Conservation (phyloP, 164 flowering plant genomes). For the Santalum album region DNA sequence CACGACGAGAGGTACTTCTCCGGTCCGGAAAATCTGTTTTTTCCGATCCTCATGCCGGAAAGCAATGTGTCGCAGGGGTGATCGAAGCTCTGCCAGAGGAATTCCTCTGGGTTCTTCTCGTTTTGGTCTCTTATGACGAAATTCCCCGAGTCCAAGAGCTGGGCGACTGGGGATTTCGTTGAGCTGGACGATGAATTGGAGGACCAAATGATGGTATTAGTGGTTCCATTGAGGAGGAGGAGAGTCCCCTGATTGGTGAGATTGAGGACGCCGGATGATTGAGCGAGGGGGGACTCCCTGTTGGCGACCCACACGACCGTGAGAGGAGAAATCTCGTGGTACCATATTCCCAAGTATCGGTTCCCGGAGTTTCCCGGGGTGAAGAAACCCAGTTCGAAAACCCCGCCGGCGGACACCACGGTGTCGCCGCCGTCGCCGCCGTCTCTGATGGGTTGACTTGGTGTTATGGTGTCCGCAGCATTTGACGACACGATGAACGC, state of each 20-base stretch:
- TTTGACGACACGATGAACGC: neutral
- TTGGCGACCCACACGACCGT: constrained; percentile 5
- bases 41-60: neutral
- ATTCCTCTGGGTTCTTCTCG: neutral
- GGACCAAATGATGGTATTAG: neutral
- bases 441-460: neutral
- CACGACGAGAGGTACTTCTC: neutral
- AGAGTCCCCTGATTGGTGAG: neutral
- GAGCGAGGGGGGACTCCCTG: neutral
- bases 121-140: neutral
- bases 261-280: neutral
- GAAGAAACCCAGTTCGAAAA: neutral
- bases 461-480: neutral
- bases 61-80: neutral
- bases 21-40: neutral
- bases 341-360: neutral
- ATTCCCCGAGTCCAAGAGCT: constrained; percentile 1
- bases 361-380: neutral
- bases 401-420: neutral
- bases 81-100: neutral
- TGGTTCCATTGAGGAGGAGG: neutral
- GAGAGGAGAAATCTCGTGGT: neutral
- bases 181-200: neutral
- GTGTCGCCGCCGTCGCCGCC: neutral
- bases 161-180: neutral